These are phyloP conservation scores for Micromonas commoda DNA, from an alignment of 139 green algal genomes.

Conservation along the genomic window DNA sequence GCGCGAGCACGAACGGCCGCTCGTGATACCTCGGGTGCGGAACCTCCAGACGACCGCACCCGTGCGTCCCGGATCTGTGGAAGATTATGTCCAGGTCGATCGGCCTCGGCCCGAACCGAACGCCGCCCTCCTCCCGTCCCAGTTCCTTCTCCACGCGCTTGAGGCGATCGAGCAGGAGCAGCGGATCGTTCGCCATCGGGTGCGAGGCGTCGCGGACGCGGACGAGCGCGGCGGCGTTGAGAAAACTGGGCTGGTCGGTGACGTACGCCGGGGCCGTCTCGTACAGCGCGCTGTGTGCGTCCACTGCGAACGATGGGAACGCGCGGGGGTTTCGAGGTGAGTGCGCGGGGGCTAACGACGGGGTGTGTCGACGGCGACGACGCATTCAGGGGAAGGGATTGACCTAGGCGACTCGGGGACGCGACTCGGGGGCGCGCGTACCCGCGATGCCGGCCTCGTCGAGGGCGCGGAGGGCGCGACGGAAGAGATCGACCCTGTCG, in stretches of 20 bases:
- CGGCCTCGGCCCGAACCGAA: constrained; percentile 71
- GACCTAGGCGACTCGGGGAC: not conserved
- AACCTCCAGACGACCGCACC: constrained; percentile 44
- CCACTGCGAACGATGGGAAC: not conserved
- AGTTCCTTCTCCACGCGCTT: constrained; percentile 70
- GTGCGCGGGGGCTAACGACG: not conserved
- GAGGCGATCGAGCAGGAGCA: constrained; percentile 34
- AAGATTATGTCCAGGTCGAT: constrained; percentile 97
- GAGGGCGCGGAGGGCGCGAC: not conserved
- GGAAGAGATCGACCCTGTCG: constrained; percentile 4
- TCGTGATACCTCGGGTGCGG: constrained; percentile 68
- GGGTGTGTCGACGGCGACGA: not conserved
- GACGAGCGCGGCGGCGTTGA: constrained; percentile 73
- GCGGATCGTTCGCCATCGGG: not conserved
- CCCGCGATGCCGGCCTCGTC: not conserved
- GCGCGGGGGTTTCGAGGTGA: too few relatives aligned
- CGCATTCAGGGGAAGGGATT: not conserved
- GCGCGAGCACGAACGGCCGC: constrained; percentile 79
- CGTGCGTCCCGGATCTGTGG: constrained; percentile 49
- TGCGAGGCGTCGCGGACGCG: constrained; percentile 34
- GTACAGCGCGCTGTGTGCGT: constrained; percentile 64
- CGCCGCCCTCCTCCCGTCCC: constrained; percentile 49
- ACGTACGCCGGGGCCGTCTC: constrained; percentile 74
- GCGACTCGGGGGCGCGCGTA: not conserved
- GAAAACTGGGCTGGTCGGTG: constrained; percentile 74